Conservation (phyloP, 768 basidiomycete genomes). For the Chlorophyllum brunneum region DNA sequence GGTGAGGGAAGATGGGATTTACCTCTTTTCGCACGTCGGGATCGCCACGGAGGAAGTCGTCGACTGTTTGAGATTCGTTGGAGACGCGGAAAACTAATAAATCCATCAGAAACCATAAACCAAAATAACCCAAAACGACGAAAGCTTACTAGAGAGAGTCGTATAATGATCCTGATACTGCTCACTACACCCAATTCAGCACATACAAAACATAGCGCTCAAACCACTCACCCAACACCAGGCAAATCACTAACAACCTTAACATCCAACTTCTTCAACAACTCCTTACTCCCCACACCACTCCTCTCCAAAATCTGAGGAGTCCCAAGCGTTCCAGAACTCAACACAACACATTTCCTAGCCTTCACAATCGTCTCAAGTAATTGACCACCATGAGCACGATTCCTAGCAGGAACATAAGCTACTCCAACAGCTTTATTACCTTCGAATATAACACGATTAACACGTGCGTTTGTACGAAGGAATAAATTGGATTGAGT, state of each 20-base stretch:
- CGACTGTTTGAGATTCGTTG: conserved; percentile 57
- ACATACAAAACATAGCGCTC: no score
- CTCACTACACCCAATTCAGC: no score
- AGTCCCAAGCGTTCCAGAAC: conserved; percentile 64
- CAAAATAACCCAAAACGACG: background rate
- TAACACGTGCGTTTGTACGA: conserved; percentile 62
- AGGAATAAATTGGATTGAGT: conserved; percentile 63
- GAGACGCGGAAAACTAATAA: conserved; percentile 63
- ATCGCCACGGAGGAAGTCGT: conserved; percentile 70
- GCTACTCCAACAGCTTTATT: conserved; percentile 70
- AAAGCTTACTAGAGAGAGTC: conserved; percentile 50
- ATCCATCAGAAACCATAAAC: background rate
- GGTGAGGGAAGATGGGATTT: conserved; percentile 13
- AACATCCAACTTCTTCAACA: conserved; percentile 54
- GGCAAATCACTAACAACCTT: conserved; percentile 67
- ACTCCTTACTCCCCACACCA: conserved; percentile 54
- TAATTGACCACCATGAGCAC: conserved; percentile 45
- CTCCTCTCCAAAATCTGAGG: conserved; percentile 74
- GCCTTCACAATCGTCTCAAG: conserved; percentile 64
- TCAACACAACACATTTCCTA: conserved; percentile 63
- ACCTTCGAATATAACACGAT: conserved; percentile 69
- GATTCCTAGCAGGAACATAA: conserved; percentile 62
- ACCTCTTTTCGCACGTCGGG: conserved; percentile 55
- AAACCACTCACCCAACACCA: no score
- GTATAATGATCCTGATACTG: conserved; percentile 77